A percentile compares a stretch with the other conserved stretches of the same genome.
phyloP scores from a whole-genome alignment of 2,329 filamentous ascomycete genomes.

The Tolypocladium guangdongense region DNA sequence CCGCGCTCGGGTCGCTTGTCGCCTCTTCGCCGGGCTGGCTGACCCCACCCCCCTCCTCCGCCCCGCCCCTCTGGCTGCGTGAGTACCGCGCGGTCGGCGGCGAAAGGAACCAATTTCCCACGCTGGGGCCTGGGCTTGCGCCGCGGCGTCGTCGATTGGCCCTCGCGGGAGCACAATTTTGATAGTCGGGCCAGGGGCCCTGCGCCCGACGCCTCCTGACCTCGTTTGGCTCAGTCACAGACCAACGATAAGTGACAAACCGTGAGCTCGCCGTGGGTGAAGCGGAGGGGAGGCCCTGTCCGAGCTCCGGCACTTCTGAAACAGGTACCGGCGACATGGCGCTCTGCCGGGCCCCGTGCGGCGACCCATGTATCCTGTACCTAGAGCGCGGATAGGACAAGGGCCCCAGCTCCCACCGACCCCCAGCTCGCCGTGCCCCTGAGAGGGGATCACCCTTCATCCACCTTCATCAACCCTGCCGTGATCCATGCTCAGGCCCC shows the following conservation, averaged over 20 bases:
- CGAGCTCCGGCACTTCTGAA: neutral
- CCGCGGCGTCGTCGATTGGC: neutral
- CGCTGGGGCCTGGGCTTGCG: neutral
- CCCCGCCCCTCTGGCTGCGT: too few relatives aligned
- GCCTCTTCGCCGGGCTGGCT: neutral
- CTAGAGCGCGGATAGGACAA: neutral
- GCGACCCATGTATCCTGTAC: neutral
- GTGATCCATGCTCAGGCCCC: neutral
- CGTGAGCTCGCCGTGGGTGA: too few relatives aligned
- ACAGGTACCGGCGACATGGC: neutral
- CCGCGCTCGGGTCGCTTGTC: neutral
- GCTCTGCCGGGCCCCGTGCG: neutral
- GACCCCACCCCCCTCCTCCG: too few relatives aligned
- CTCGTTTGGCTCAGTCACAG: neutral
- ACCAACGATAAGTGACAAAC: neutral
- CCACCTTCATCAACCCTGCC: neutral
- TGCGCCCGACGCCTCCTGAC: neutral
- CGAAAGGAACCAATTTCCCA: neutral
- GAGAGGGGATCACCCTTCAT: slow-evolving; percentile 2
- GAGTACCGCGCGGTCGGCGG: neutral
- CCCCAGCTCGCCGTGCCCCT: neutral
- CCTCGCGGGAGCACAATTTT: neutral
- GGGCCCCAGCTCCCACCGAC: neutral
- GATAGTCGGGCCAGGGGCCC: neutral
- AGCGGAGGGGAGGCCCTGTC: neutral